Evolutionary conservation across 345 rosid genomes (phyloP).

Genomic region (Moricandia arvensis): DNA sequence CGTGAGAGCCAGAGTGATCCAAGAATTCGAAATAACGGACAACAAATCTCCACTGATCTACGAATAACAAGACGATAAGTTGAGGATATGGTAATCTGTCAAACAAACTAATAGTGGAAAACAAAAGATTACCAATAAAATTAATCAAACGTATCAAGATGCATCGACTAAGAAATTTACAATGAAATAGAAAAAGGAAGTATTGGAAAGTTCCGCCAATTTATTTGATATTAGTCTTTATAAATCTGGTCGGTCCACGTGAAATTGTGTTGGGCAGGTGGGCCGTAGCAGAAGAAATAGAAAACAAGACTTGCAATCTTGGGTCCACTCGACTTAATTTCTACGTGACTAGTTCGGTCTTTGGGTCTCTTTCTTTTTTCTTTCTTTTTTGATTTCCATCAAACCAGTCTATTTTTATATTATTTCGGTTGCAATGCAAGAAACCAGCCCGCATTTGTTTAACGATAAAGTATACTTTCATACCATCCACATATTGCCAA

Average conservation of each 20-base stretch:
- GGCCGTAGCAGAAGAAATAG: constrained; percentile 33
- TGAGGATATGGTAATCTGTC: not conserved
- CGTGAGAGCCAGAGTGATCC: not conserved
- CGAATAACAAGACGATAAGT: not conserved
- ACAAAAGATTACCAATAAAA: not conserved
- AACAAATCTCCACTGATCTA: not conserved
- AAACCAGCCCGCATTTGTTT: not conserved
- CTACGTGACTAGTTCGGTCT: constrained; percentile 26
- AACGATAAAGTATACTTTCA: not conserved
- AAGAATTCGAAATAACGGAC: not conserved
- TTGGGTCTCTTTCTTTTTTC: not conserved
- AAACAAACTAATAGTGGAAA: not conserved
- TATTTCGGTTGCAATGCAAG: constrained; percentile 5
- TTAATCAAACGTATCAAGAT: not conserved
- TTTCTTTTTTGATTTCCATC: not conserved
- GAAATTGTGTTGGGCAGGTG: constrained; percentile 36
- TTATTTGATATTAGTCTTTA: not conserved
- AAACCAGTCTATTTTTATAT: not conserved
- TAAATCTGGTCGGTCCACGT: constrained; percentile 47
- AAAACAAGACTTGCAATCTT: constrained; percentile 17
- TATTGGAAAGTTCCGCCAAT: not conserved
- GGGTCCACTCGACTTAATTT: constrained; percentile 34
- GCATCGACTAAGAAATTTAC: not conserved
- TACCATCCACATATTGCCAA: not conserved
- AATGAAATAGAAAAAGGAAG: not conserved